These are phyloP conservation scores for Calamus simplicifolius DNA, from an alignment of 176 grass and related monocot species.

Conservation along the genomic window DNA sequence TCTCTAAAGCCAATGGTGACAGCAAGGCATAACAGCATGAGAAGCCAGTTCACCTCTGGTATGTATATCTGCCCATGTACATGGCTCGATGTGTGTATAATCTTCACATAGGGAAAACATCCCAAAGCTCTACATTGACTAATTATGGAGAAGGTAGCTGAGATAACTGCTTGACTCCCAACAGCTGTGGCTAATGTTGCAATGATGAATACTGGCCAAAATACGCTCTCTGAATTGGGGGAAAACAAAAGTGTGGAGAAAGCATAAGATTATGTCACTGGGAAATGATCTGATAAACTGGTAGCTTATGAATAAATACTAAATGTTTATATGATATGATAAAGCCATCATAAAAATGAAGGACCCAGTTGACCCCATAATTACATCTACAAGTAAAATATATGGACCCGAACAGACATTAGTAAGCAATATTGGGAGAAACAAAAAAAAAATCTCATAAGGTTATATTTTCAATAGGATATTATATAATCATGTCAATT, in stretches of 20 bases:
- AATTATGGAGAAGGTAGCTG: slow-evolving; percentile 77
- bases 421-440: no score
- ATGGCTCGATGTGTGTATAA: slow-evolving; percentile 71
- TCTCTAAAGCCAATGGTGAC: slow-evolving; percentile 68
- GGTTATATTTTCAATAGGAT: no score
- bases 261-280: neutral
- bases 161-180: slow-evolving; percentile 88
- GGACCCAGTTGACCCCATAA: no score
- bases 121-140: slow-evolving; percentile 81
- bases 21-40: slow-evolving; percentile 61
- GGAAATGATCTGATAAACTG: no score
- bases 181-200: slow-evolving; percentile 78
- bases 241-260: neutral
- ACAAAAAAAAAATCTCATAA: no score
- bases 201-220: slow-evolving; percentile 72
- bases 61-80: slow-evolving; percentile 90
- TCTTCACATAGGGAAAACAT: slow-evolving; percentile 78
- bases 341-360: no score
- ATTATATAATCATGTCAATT: no score
- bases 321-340: no score
- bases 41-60: slow-evolving; percentile 78
- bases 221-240: slow-evolving; percentile 46
- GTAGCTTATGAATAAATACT: no score
- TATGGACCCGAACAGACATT: no score
- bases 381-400: no score